Base-by-base conservation (phyloP, 176 grass and related monocot genomes). In the Eleusine coracana region DNA sequence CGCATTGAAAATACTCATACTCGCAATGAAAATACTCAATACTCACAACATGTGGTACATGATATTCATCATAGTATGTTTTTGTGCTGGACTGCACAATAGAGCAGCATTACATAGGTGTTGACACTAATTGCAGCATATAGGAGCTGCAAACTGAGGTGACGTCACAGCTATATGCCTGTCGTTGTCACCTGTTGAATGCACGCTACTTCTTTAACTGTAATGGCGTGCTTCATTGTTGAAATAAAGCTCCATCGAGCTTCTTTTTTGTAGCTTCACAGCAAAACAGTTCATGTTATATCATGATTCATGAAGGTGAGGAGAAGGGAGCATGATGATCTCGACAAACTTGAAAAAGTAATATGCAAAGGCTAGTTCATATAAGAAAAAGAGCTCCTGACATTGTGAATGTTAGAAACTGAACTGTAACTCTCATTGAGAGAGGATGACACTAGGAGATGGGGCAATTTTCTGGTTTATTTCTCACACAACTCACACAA, bases 131-230 rank as follows among this genome's bases (percentile, higher is more conserved):
- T 58, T 72, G 21, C 38, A 3, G 29, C 39, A 72, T 55, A 64
- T 66, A 14, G 5, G 76, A 48, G 48, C 39, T 48, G 6, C 56
- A 78, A 56, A 60, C 79, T 86, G 67, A 21, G 40, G 49, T 23
- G 37, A 11, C 25, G 50, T 71, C 59, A 56, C 37, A 55, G 52
- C 54, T 65, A 77, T 65, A 77, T 31, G 54, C 81, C 14, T 11
- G n/a, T 50, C 2, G 4, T 34, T 14, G 15, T 68, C 18, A 46
- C 25, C 20, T n/a, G 18, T 55, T 87, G 29, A 29, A 48, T 11
- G 6, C 58, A 48, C 66, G 49, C 7, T 17, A 69, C 16, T 74
- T 84, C 38, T 41, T 16, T 15, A 42, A 55, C 46, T 56, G 12
- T 10, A 42, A 48, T 41, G 18, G 10, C 66, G 38, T 59, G 54